Conservation (phyloP, 169 alveolate species). For the Plasmodium vinckei region DNA sequence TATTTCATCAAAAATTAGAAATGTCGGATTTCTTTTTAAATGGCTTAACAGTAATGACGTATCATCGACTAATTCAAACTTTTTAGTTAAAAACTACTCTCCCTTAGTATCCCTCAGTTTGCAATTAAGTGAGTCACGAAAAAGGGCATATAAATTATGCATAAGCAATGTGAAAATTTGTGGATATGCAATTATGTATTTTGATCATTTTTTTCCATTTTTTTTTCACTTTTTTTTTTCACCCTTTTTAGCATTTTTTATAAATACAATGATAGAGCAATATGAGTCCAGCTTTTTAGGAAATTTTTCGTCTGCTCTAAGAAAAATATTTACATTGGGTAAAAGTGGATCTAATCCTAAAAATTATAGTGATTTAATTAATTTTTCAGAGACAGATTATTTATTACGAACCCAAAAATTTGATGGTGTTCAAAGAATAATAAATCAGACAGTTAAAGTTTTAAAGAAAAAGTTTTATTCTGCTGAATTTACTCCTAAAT, state of each 20-base stretch:
- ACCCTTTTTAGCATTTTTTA: constrained; percentile 25
- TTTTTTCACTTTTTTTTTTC: neutral
- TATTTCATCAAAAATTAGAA: constrained; percentile 25
- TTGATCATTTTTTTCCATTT: neutral
- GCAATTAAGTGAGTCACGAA: constrained; percentile 21
- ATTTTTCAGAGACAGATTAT: constrained; percentile 41
- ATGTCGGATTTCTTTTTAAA: constrained; percentile 45
- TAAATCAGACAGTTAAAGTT: constrained; percentile 27
- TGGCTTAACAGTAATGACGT: constrained; percentile 32
- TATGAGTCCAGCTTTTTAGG: constrained; percentile 48
- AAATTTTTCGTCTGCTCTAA: constrained; percentile 27
- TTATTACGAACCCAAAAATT: constrained; percentile 10
- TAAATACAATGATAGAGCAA: constrained; percentile 65
- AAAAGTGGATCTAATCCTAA: constrained; percentile 30
- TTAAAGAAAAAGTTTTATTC: constrained; percentile 48
- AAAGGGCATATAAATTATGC: neutral
- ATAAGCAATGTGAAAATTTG: no score
- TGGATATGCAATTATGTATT: neutral
- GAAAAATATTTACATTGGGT: constrained; percentile 44
- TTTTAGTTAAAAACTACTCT: constrained; percentile 31
- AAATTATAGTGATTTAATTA: constrained; percentile 32
- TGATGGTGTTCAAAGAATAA: constrained; percentile 36
- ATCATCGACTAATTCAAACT: neutral
- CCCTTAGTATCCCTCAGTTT: constrained; percentile 44
- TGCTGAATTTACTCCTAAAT: constrained; percentile 28